These are phyloP conservation scores for Mesotaenium endlicherianum DNA, from an alignment of 139 green algal genomes.

Conservation along the genomic window DNA sequence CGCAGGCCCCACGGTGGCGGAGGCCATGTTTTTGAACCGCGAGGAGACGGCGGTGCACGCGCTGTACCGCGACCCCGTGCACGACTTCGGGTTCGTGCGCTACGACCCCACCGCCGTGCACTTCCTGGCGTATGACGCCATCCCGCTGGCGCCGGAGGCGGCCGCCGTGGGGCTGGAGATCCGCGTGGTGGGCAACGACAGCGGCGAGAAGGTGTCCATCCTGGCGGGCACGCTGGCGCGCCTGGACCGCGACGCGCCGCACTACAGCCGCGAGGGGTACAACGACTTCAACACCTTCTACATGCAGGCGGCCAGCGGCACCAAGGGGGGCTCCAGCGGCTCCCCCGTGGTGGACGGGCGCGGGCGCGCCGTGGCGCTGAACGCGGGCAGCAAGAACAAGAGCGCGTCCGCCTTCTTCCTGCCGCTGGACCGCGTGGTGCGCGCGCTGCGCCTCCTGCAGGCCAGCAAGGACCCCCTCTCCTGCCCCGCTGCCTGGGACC, in stretches of 20 bases:
- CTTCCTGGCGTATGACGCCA: conserved; percentile 66
- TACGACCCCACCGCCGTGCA: conserved; percentile 74
- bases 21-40: conserved; percentile 88
- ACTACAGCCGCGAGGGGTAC: conserved; percentile 73
- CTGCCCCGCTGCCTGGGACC: not conserved
- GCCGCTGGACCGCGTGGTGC: conserved; percentile 77
- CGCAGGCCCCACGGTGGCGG: conserved; percentile 60
- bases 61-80: conserved; percentile 62
- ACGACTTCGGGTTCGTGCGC: conserved; percentile 79
- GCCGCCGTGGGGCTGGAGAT: conserved; percentile 85
- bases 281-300: conserved; percentile 94
- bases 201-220: conserved; percentile 88
- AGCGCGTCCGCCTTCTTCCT: conserved; percentile 85
- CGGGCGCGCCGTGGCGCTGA: conserved; percentile 80
- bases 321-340: conserved; percentile 78
- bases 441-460: conserved; percentile 74
- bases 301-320: conserved; percentile 67
- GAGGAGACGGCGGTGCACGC: conserved; percentile 75
- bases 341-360: conserved; percentile 79
- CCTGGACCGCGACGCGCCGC: conserved; percentile 82
- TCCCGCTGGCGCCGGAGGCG: conserved; percentile 73
- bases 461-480: not conserved
- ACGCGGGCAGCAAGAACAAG: conserved; percentile 83
- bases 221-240: conserved; percentile 80
- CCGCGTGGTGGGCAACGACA: conserved; percentile 87